phyloP scores from a whole-genome alignment of 805 yeast species.

The Candida manassasensis region DNA sequence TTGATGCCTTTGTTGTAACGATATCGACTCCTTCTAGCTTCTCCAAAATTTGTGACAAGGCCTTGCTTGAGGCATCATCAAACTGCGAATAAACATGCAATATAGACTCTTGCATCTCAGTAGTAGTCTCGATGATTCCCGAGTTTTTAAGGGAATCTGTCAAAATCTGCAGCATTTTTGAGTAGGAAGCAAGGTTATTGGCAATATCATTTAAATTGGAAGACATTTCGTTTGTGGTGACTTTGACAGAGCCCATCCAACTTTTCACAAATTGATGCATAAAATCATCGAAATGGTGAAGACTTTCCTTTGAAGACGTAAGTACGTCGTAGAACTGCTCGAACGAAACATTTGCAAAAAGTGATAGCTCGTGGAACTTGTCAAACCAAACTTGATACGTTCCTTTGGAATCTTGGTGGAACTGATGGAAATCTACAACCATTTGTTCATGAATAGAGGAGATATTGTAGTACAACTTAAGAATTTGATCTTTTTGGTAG shows the following conservation, averaged over 20 bases:
- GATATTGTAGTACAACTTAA: conserved; percentile 43
- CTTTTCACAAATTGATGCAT: neutral
- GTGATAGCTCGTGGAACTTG: conserved; percentile 13
- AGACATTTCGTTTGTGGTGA: neutral
- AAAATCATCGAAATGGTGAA: neutral
- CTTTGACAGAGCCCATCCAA: neutral
- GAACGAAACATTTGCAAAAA: conserved; percentile 3
- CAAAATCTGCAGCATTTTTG: neutral
- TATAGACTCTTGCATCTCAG: neutral
- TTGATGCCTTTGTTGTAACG: neutral
- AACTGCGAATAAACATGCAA: neutral
- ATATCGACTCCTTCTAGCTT: conserved; percentile 2
- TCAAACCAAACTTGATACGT: conserved; percentile 6
- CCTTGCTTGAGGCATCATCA: neutral
- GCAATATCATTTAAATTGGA: neutral
- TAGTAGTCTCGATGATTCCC: neutral
- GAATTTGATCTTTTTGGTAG: conserved; percentile 46
- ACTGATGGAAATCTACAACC: conserved; percentile 7
- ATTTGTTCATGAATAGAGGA: conserved; percentile 23
- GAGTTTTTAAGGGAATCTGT: neutral
- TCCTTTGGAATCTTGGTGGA: conserved; percentile 8
- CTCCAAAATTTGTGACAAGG: conserved; percentile 1
- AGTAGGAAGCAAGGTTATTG: neutral
- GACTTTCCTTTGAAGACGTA: neutral
- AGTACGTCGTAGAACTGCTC: neutral